A percentile compares a stretch with the other conserved stretches of the same genome.
Conservation (phyloP, 352 stramenopile genomes). For the Pythium apleroticum region DNA sequence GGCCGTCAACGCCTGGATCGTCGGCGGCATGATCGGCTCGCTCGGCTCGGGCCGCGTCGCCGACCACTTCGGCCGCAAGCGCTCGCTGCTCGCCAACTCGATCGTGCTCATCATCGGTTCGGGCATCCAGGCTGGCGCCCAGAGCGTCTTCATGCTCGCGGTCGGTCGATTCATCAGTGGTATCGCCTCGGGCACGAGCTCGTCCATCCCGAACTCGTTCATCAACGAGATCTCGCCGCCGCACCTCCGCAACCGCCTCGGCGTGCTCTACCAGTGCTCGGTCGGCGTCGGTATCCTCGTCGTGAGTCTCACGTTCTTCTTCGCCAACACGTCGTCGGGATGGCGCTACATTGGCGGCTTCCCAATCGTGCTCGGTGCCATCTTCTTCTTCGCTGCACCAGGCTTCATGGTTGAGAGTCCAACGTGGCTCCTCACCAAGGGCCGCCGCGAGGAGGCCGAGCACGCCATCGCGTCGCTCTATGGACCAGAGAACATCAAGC, state of each 20-base stretch:
- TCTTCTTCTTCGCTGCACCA: conserved; percentile 40
- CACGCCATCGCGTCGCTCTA: conserved; percentile 28
- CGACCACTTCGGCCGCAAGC: conserved; percentile 49
- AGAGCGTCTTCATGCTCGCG: conserved; percentile 33
- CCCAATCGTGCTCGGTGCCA: conserved; percentile 43
- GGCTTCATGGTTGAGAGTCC: conserved; percentile 32
- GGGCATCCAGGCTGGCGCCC: conserved; percentile 32
- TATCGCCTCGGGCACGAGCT: conserved; percentile 42
- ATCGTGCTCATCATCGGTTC: conserved; percentile 42
- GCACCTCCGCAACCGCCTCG: conserved; percentile 35
- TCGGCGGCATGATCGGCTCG: conserved; percentile 54
- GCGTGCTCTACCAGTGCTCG: conserved; percentile 39
- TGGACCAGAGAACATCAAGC: conserved; percentile 20
- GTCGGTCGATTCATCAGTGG: conserved; percentile 46
- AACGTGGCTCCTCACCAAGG: conserved; percentile 37
- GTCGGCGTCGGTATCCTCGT: conserved; percentile 47
- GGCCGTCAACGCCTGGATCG: conserved; percentile 52
- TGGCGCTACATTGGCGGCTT: conserved; percentile 60
- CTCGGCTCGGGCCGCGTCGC: conserved; percentile 36
- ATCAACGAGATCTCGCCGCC: conserved; percentile 35
- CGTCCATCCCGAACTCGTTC: conserved; percentile 25
- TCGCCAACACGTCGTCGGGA: conserved; percentile 41
- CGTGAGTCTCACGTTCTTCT: conserved; percentile 49
- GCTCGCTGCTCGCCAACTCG: conserved; percentile 30
- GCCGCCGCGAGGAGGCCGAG: conserved; percentile 20